Evolutionary conservation across 305 asterid genomes (phyloP).

Genomic region (Fraxinus sp.): DNA sequence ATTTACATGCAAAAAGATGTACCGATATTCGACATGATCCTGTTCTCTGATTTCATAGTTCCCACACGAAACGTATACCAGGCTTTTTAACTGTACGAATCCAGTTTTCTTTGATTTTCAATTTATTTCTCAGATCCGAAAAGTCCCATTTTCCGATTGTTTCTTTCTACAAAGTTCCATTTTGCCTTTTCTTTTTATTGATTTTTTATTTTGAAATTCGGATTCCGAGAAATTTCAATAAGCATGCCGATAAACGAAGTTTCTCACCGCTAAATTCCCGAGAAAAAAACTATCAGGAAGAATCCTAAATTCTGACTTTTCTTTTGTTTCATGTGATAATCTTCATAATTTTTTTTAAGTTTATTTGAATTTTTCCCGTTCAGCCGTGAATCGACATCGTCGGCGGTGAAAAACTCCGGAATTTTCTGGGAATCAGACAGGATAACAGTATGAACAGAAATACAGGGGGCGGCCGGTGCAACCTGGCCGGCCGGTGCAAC

Average conservation of each 20-base stretch:
- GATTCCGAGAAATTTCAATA: constrained; percentile 29
- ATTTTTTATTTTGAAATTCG: constrained; percentile 9
- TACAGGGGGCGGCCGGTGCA: constrained; percentile 22
- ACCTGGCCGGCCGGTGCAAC: constrained; percentile 24
- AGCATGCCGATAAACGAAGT: constrained; percentile 40
- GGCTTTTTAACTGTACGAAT: constrained; percentile 15
- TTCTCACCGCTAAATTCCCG: constrained; percentile 34
- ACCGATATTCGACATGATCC: constrained; percentile 38
- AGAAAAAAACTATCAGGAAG: constrained; percentile 3
- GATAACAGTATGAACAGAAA: constrained; percentile 29
- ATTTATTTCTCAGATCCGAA: neutral
- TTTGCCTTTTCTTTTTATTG: neutral
- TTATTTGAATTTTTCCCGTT: neutral
- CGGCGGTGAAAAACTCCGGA: constrained; percentile 47
- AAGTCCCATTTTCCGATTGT: neutral
- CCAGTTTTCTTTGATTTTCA: constrained; percentile 2
- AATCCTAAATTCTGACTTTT: neutral
- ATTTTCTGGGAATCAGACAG: constrained; percentile 49
- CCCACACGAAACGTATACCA: constrained; percentile 41
- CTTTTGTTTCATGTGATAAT: neutral
- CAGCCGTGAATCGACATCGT: constrained; percentile 35
- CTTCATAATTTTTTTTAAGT: neutral
- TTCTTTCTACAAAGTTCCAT: neutral
- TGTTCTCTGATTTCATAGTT: constrained; percentile 22
- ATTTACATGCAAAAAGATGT: constrained; percentile 28